Base-by-base conservation (phyloP, 1,284 basidiomycete species). In the Ganoderma boninense region DNA sequence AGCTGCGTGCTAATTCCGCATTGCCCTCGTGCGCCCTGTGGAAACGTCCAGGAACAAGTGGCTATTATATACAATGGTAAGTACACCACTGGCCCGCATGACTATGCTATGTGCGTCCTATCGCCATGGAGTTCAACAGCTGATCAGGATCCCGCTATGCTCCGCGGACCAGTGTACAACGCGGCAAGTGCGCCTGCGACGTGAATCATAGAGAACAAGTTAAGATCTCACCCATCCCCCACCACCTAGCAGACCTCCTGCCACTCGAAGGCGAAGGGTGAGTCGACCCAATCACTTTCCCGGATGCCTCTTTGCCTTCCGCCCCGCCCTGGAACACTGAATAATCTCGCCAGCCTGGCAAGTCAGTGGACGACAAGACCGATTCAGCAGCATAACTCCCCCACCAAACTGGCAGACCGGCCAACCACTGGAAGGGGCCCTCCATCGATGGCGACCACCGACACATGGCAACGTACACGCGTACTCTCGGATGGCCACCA, bases 141-240 rank as follows among this genome's bases (percentile, higher is more conserved):
- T 23, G 26, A 29, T 60, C 32, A 32, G 29, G 29, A 32, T 32
- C 29, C 29, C 29, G 29, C 29, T 32, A 35, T 10, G 7, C 11
- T 13, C 57, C 20, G 57, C 57, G 56, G 32, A 57, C 57, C 32
- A 38, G 57, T 35, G 57, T 14, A 57, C 35, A 57, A 57, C 26
- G 32, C 54, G 26, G 38, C 2, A 6, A 38, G 38, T 38, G 18
- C 35, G 35, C 18, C 18, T 8, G 20, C 4, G 16, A n/a, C 35
- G 35, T 20, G 5, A 10, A 59, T 38, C 2, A 32, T 32, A 32
- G 29, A 38, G 38, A n/a, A 14, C 52, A 32, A 46, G 44, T n/a
- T n/a, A n/a, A 32, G 26, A 57, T 20, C 16, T 0, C 1, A 57
- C 54, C 18, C 16, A 20, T 29, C n/a, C n/a, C n/a, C 7, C 26